Percentiles rank a stretch among this genome's conserved stretches.
These are phyloP conservation scores for Otatea glauca DNA, from an alignment of 176 grass and related monocot species.

Conservation along the genomic window DNA sequence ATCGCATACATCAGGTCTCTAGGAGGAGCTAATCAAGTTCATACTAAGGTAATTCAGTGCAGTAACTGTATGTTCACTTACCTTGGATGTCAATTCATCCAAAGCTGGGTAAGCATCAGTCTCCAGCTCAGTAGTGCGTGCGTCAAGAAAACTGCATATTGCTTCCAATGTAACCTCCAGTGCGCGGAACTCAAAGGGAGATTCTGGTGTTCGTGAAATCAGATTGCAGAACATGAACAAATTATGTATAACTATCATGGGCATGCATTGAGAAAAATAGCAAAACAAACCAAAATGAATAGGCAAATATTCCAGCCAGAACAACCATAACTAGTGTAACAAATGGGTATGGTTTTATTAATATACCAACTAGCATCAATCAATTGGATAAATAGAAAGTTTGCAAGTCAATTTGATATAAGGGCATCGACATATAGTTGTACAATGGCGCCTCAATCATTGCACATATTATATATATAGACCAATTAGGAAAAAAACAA, in stretches of 20 bases:
- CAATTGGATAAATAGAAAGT: conserved; percentile 1
- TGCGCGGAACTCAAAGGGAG: conserved; percentile 92
- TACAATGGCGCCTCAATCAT: conserved; percentile 12
- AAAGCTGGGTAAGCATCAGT: conserved; percentile 86
- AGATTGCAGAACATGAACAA: conserved; percentile 26
- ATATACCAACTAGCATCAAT: not conserved
- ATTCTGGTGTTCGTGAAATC: conserved; percentile 61
- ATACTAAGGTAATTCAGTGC: not conserved
- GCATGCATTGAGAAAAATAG: conserved; percentile 13
- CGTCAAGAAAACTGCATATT: conserved; percentile 92
- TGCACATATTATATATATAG: not conserved
- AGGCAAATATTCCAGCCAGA: conserved; percentile 29
- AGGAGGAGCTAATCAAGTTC: conserved; percentile 29
- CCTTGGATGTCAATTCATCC: conserved; percentile 95
- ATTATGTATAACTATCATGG: not conserved
- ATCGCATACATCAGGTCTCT: not conserved
- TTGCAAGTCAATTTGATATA: not conserved
- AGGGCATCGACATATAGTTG: not conserved
- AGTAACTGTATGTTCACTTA: conserved; percentile 39
- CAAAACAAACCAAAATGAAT: conserved; percentile 12
- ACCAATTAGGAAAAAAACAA: not conserved
- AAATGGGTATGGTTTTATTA: not conserved
- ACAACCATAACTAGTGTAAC: not conserved
- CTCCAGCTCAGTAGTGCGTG: conserved; percentile 85
- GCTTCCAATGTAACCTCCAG: conserved; percentile 94